Evolutionary conservation across 140 eudicot species (phyloP).

Genomic region (Bidens hawaiensis): DNA sequence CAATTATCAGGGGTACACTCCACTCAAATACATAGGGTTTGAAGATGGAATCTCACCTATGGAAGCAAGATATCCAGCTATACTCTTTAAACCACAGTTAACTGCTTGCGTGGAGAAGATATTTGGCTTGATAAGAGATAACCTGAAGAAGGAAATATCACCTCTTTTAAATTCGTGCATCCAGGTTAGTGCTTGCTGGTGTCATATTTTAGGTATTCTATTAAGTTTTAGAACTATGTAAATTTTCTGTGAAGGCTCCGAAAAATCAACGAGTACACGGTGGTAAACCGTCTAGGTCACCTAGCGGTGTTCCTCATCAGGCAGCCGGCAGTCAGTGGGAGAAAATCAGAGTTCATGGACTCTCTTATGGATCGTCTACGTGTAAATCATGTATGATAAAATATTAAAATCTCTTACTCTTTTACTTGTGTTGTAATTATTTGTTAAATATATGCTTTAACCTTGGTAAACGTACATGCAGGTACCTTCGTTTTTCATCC

Average conservation of each 20-base stretch:
- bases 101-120: slow-evolving; percentile 98
- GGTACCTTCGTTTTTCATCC: slow-evolving; percentile 98
- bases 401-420: slow-evolving; percentile 19
- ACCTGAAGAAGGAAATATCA: slow-evolving; percentile 95
- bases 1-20: slow-evolving; percentile 53
- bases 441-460: neutral
- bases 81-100: slow-evolving; percentile 88
- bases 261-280: slow-evolving; percentile 85
- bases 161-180: slow-evolving; percentile 79
- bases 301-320: slow-evolving; percentile 68
- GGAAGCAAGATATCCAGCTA: slow-evolving; percentile 97
- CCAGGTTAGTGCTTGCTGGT: slow-evolving; percentile 49
- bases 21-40: slow-evolving; percentile 63
- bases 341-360: slow-evolving; percentile 85
- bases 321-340: slow-evolving; percentile 89
- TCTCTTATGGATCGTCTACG: slow-evolving; percentile 84
- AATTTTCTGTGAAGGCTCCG: slow-evolving; percentile 60
- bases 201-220: neutral
- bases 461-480: slow-evolving; percentile 26
- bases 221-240: neutral
- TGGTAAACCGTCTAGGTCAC: slow-evolving; percentile 81
- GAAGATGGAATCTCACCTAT: slow-evolving; percentile 77
- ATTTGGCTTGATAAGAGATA: slow-evolving; percentile 95
- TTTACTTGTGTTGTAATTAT: neutral
- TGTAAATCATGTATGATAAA: slow-evolving; percentile 64